phyloP scores from a whole-genome alignment of 2,329 filamentous ascomycete species.

The Plectosphaerella plurivora region DNA sequence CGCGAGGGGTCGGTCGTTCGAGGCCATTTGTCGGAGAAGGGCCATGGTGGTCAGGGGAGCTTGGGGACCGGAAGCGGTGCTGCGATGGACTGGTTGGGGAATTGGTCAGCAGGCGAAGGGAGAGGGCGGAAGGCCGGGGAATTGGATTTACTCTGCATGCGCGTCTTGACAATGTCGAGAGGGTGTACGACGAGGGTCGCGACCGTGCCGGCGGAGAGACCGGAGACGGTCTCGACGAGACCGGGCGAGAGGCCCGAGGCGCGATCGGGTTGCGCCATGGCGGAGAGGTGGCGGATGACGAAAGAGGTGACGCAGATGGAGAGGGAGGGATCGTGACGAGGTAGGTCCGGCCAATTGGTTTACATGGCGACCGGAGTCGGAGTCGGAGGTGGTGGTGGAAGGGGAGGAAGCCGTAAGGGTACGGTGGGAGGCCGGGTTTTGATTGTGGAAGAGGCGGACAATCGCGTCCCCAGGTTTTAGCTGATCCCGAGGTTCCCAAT shows the following conservation, averaged over 20 bases:
- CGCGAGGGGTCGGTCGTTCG: conserved; percentile 51
- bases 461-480: too few species aligned
- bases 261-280: conserved; percentile 43
- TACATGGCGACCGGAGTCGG: too few species aligned
- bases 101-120: not conserved
- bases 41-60: conserved; percentile 40
- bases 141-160: conserved; percentile 69
- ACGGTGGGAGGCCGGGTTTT: too few species aligned
- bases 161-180: conserved; percentile 93
- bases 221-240: conserved; percentile 81
- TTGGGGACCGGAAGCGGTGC: conserved; percentile 28
- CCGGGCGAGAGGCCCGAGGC: conserved; percentile 64
- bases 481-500: too few species aligned
- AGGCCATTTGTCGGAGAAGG: conserved; percentile 45
- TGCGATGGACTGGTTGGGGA: conserved; percentile 43
- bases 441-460: too few species aligned
- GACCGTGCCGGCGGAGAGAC: conserved; percentile 81
- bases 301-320: too few species aligned
- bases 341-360: too few species aligned
- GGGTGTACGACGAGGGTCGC: conserved; percentile 87
- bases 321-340: too few species aligned
- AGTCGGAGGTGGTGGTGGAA: too few species aligned
- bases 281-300: too few species aligned
- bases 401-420: too few species aligned
- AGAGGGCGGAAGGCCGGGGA: not conserved